A percentile compares a stretch with the other conserved stretches of the same genome.
Evolutionary conservation across 2,329 filamentous ascomycete genomes (phyloP).

Genomic region (Aspergillus unguis): DNA sequence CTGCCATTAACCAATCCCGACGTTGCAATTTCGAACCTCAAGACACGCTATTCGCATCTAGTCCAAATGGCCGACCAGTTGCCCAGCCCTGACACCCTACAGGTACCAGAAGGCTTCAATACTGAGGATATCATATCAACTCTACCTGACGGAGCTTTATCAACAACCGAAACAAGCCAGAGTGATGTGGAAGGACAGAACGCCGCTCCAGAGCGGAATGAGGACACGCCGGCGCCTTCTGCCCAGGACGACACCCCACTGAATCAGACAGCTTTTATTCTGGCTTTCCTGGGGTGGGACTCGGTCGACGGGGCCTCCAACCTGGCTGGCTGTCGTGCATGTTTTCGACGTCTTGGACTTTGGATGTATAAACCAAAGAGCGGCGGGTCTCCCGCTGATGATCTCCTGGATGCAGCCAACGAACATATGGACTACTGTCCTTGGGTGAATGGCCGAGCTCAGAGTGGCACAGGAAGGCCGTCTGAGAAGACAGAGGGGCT

Average conservation of each 20-base stretch:
- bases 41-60: conserved; percentile 61
- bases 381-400: conserved; percentile 42
- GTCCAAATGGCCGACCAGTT: conserved; percentile 37
- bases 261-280: conserved; percentile 61
- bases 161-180: conserved; percentile 2
- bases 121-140: conserved; percentile 29
- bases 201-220: conserved; percentile 1
- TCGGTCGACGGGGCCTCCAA: conserved; percentile 52
- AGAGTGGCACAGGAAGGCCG: conserved; percentile 47
- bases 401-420: conserved; percentile 62
- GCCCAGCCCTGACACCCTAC: conserved; percentile 29
- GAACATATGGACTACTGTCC: conserved; percentile 83
- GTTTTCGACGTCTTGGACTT: conserved; percentile 80
- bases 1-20: conserved; percentile 62
- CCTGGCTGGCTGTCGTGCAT: conserved; percentile 76
- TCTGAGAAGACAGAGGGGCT: conserved; percentile 32
- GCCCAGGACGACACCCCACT: conserved; percentile 29
- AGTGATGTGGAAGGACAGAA: conserved; percentile 20
- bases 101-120: conserved; percentile 31
- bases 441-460: conserved; percentile 65
- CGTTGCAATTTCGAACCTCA: conserved; percentile 56
- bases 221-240: conserved; percentile 7
- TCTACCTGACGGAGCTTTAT: conserved; percentile 28
- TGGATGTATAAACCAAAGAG: conserved; percentile 89
- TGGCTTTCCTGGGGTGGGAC: conserved; percentile 75